A percentile compares a stretch with the other conserved stretches of the same genome.
Evolutionary conservation across 2,329 filamentous ascomycete species (phyloP).

Genomic region (Sphaerostilbella broomeana): DNA sequence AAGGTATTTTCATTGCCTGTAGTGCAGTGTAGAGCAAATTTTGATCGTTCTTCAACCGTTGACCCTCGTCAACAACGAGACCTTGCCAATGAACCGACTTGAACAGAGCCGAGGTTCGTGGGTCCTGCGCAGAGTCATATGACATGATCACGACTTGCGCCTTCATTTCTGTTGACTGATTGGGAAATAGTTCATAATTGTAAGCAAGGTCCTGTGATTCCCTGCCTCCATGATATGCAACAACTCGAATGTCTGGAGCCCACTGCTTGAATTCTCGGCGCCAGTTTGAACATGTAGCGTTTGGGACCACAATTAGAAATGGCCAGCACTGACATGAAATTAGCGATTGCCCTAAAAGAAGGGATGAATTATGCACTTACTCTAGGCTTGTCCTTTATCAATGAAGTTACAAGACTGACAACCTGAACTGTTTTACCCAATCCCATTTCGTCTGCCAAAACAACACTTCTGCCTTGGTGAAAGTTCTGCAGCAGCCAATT

Average conservation of each 20-base stretch:
- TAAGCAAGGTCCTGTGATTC: constrained; percentile 70
- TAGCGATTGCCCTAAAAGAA: constrained; percentile 2
- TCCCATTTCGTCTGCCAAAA: constrained; percentile 96
- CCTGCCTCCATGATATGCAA: constrained; percentile 82
- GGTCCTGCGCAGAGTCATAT: constrained; percentile 80
- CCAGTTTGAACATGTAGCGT: constrained; percentile 97
- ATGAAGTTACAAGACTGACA: constrained; percentile 69
- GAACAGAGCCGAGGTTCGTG: constrained; percentile 60
- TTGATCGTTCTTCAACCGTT: constrained; percentile 89
- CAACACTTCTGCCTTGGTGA: constrained; percentile 73
- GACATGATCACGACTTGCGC: constrained; percentile 93
- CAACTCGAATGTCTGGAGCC: constrained; percentile 77
- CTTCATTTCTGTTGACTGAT: constrained; percentile 58
- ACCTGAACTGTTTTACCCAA: constrained; percentile 96
- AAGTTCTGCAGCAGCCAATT: constrained; percentile 96
- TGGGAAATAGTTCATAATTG: constrained; percentile 78
- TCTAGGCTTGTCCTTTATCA: constrained; percentile 59
- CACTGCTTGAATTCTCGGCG: constrained; percentile 91
- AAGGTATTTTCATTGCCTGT: constrained; percentile 66
- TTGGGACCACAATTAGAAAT: constrained; percentile 88
- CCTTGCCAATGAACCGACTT: constrained; percentile 73
- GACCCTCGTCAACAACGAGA: constrained; percentile 89
- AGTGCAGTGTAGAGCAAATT: constrained; percentile 74
- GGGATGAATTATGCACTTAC: constrained; percentile 18
- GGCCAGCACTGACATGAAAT: constrained; percentile 62